phyloP scores from a whole-genome alignment of 306 rosid genomes.

The Ammopiptanthus mongolicus region DNA sequence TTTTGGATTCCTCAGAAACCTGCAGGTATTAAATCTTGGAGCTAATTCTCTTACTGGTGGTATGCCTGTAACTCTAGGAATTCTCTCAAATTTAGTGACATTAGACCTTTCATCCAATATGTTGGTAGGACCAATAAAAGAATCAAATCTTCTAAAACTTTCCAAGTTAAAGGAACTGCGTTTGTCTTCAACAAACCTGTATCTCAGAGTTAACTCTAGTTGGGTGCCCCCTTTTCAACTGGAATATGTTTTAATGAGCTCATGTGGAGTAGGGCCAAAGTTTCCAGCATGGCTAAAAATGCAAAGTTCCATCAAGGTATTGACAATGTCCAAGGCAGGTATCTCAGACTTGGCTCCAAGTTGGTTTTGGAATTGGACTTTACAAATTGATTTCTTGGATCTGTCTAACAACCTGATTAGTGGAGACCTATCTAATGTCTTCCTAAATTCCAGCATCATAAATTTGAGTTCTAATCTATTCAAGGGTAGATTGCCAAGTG shows the following conservation, averaged over 20 bases:
- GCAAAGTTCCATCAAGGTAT: background rate
- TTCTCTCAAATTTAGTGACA: constrained; percentile 20
- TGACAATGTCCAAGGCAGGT: constrained; percentile 26
- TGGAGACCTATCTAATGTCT: constrained; percentile 20
- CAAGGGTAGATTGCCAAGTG: constrained; percentile 19
- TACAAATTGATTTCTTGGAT: constrained; percentile 13
- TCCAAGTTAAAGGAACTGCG: constrained; percentile 7
- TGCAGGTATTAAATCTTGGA: constrained; percentile 11
- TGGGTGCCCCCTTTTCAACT: constrained; percentile 38
- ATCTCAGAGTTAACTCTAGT: constrained; percentile 14
- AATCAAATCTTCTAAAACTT: background rate
- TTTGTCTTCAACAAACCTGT: constrained; percentile 21
- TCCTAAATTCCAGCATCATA: constrained; percentile 17
- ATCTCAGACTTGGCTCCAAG: constrained; percentile 25
- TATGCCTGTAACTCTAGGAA: constrained; percentile 3
- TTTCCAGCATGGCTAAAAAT: constrained; percentile 37
- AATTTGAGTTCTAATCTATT: constrained; percentile 22
- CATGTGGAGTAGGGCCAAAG: constrained; percentile 23
- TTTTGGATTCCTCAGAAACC: constrained; percentile 3
- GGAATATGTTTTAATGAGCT: background rate
- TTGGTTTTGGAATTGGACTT: constrained; percentile 35
- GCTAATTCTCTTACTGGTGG: constrained; percentile 1
- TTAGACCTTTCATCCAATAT: constrained; percentile 17
- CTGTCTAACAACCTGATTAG: constrained; percentile 24
- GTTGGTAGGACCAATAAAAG: constrained; percentile 20